Evolutionary conservation across 1,284 basidiomycete genomes (phyloP).

Genomic region (Leccinum subrobustum): DNA sequence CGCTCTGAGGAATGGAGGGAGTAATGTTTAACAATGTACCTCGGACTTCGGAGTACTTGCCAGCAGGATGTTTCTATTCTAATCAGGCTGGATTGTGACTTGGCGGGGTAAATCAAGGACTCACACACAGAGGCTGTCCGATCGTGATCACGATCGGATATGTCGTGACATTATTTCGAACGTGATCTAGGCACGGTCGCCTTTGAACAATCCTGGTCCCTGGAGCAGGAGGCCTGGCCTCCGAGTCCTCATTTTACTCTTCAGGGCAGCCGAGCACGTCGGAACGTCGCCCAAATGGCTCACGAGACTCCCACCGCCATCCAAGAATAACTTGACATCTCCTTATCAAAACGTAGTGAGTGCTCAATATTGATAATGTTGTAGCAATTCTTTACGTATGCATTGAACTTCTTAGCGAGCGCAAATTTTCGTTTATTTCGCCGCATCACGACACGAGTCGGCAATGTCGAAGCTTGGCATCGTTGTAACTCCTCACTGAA

Average conservation of each 20-base stretch:
- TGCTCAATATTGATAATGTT: slow-evolving; percentile 11
- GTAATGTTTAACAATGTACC: not conserved
- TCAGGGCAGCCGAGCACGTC: not conserved
- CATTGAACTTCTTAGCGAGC: slow-evolving; percentile 1
- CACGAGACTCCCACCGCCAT: not conserved
- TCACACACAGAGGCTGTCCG: not conserved
- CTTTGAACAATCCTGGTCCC: not conserved
- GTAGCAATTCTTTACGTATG: slow-evolving; percentile 1
- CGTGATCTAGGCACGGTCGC: not conserved
- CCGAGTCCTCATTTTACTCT: not conserved
- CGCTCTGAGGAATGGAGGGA: not conserved
- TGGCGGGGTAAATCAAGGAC: not conserved
- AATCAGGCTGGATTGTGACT: not conserved
- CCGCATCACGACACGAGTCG: not conserved
- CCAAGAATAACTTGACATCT: slow-evolving; percentile 22
- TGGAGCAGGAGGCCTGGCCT: not conserved
- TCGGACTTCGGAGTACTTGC: not conserved
- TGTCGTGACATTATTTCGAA: not conserved
- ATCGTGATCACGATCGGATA: not conserved
- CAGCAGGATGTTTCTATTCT: not conserved
- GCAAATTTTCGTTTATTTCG: not conserved
- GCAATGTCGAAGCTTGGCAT: not conserved
- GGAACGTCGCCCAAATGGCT: not conserved
- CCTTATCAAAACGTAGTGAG: slow-evolving; percentile 19
- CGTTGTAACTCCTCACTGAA: not conserved